These are phyloP conservation scores for Kandelia obovata DNA, from an alignment of 345 rosid species.

Conservation along the genomic window DNA sequence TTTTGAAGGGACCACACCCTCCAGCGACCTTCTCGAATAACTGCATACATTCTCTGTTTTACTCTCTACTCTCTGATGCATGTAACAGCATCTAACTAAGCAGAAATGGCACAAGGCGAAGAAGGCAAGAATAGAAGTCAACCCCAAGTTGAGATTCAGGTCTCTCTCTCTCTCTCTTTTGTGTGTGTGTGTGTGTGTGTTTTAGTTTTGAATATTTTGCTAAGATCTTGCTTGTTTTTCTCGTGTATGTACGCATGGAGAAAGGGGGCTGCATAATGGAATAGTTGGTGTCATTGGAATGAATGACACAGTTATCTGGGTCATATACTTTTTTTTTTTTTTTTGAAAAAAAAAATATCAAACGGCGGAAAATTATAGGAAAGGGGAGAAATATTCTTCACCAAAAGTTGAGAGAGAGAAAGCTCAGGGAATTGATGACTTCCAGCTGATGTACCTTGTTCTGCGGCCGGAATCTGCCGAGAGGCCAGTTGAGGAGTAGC, in stretches of 20 bases:
- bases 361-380: slow-evolving; percentile 30
- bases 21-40: too few relatives aligned
- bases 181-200: too few relatives aligned
- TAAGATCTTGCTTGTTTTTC: too few relatives aligned
- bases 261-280: too few relatives aligned
- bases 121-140: slow-evolving; percentile 38
- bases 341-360: too few relatives aligned
- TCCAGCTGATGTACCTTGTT: slow-evolving; percentile 60
- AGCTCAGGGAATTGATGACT: slow-evolving; percentile 56
- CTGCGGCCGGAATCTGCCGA: slow-evolving; percentile 65
- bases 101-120: slow-evolving; percentile 39
- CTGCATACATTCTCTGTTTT: too few relatives aligned
- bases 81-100: background rate
- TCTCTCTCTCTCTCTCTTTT: background rate
- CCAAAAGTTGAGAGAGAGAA: slow-evolving; percentile 68
- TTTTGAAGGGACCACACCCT: too few relatives aligned
- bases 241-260: too few relatives aligned
- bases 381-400: slow-evolving; percentile 72
- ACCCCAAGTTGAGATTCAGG: slow-evolving; percentile 40
- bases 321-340: too few relatives aligned
- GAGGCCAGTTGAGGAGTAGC: slow-evolving; percentile 52
- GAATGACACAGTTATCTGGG: too few relatives aligned
- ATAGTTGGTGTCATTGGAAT: too few relatives aligned
- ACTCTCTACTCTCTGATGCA: too few relatives aligned
- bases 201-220: background rate